Base-by-base conservation (phyloP, 1,139 yeast genomes). In the Geotrichum macrosporum region DNA sequence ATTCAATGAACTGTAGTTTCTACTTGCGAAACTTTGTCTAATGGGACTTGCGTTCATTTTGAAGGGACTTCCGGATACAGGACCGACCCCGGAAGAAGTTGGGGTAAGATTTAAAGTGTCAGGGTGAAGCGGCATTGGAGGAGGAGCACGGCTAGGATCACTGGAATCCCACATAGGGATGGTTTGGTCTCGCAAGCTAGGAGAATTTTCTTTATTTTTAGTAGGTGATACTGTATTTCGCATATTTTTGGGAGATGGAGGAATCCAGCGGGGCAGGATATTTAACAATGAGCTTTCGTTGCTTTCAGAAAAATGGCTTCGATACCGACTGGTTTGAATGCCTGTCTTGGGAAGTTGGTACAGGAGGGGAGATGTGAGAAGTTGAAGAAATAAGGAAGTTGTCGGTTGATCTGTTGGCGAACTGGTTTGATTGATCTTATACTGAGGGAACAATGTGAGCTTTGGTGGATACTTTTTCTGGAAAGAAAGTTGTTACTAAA, bases 81-180 rank as follows among this genome's bases (percentile, higher is more conserved):
- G 58, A 46, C 61, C 58, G 55, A 35, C 56, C 57, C 29, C 41
- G n/a, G n/a, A n/a, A n/a, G n/a, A n/a, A 16, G 33, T 24, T 20
- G 38, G 36, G 18, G 37, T 56, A 46, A 59, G 56, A 53, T 56
- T 54, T 49, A 62, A 63, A 37, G 67, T 64, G 54, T 63, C 66
- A 3, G 63, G 60, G 15, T 53, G 67, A 13, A 57, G 49, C 8
- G 72, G 71, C 52, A 67, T 50, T 4, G 71, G 68, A 1, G 69
- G 68, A 15, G 71, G 71, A 34, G 67, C 66, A 50, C 71, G 54
- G 36, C 56, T 50, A 2, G 71, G 72, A 47, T 68, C 70, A 30
- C 65, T 61, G 13, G 70, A 65, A 44, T 65, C 68, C 69, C 69
- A 64, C 50, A 50, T 43, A 18, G 52, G 52, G 29, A 50, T 35